Evolutionary conservation across 2,329 filamentous ascomycete genomes (phyloP), one percentile per base, ranked within the genome.

Genomic region (Aurifilum marmelostoma): DNA sequence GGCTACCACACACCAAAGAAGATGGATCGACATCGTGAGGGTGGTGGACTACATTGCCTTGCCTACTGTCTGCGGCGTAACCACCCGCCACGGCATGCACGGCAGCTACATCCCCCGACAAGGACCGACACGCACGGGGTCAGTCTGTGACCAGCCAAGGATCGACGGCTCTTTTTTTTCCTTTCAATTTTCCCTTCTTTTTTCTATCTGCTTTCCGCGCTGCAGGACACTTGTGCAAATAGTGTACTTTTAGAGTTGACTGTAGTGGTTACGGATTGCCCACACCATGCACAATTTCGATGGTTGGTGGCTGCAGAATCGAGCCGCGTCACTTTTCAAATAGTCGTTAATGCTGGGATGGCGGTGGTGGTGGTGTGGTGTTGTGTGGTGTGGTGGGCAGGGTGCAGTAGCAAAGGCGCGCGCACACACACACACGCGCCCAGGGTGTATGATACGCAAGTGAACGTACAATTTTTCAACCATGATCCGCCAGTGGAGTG

Each of bases 281-380:
- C 59, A 34, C 59, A 37, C 34, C 59, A 62, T 43, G 37, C 37
- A 37, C 37, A 62, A 18, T 16, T 62, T 62, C 39, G 7, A 43
- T 41, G 21, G 21, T 8, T n/a, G 59, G 16, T 32, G 34, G 59
- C 59, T 62, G 59, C 59, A 62, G n/a, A 43, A 43, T 27, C 27
- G 27, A 63, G 61, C 61, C 61, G 61, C 61, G 61, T 63, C 61
- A 63, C 39, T 50, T 24, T 47, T 47, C 41, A 29, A 32, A 47
- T 29, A 60, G 39, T 62, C 59, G 52, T 56, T 27, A 56, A 56
- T 56, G 52, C 52, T 29, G 50, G 50, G 24, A 21, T 54, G 37
- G 4, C 11, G 37, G 4, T 39, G 37, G 24, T 14, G 50, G 47
- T 47, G 41, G 47, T 29, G n/a, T 12, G 50, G 50, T 39, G 50